Evolutionary conservation across 441 rosid genomes (phyloP).

Genomic region (Syzygium malaccense): DNA sequence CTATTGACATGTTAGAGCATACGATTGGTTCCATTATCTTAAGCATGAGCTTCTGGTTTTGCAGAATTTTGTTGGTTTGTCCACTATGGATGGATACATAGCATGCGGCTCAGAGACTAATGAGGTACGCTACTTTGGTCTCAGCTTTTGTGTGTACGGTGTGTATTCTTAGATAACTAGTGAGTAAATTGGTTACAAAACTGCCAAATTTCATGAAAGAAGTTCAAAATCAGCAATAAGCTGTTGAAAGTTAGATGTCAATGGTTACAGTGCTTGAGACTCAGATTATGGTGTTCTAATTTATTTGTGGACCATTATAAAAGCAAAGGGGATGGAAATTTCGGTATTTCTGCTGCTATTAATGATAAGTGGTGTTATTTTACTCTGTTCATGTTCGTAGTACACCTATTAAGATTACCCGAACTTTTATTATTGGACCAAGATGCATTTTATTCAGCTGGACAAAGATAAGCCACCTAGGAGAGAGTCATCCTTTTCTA

Average conservation of each 20-base stretch:
- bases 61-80: slow-evolving; percentile 96
- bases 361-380: not conserved
- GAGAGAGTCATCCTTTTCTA: not conserved
- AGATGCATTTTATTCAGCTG: not conserved
- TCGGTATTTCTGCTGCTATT: not conserved
- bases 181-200: not conserved
- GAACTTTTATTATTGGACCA: not conserved
- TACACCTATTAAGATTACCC: not conserved
- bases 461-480: not conserved
- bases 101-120: slow-evolving; percentile 97
- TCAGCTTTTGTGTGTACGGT: not conserved
- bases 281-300: not conserved
- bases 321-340: not conserved
- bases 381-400: not conserved
- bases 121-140: slow-evolving; percentile 48
- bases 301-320: not conserved
- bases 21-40: not conserved
- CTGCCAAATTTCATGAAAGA: not conserved
- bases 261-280: not conserved
- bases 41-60: not conserved
- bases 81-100: slow-evolving; percentile 69
- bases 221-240: not conserved
- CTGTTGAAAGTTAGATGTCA: not conserved
- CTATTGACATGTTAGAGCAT: not conserved
- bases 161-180: not conserved